Evolutionary conservation across 331 rosid species (phyloP), one percentile per base, ranked within the genome.

Genomic region (Quercus tomentella): DNA sequence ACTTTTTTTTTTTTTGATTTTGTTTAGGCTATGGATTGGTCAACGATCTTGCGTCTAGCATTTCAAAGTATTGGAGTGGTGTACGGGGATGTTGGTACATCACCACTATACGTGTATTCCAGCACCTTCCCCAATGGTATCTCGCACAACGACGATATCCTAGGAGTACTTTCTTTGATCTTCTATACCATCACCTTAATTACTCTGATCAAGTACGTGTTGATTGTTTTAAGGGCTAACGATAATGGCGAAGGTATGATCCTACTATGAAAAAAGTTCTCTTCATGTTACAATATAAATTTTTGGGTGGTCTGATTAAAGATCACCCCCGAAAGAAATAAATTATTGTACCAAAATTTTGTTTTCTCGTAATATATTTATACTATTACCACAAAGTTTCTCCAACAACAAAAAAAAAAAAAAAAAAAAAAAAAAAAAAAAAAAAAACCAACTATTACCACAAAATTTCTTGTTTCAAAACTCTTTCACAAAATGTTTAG

Each of bases 41-140:
- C 88, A 8, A 73, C 84, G 58, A 83, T 88, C 22, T 3, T 91
- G 77, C 90, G 57, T 4, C 80, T 93, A 12, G 94, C 97, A 26
- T 93, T 93, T 58, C 97, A 93, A 28, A 93, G 94, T 72, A 56
- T 93, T 1, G 97, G 97, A 51, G 77, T 93, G 35, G 94, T 93
- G 63, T 93, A 91, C 12, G 97, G 97, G 45, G 97, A 93, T 75
- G 84, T 91, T 15, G 97, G 97, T 28, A 91, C 96, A 15, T 93
- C 97, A 5, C 97, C 97, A 2, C 76, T 92, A 25, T 92, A 92
- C 15, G 97, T 92, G 51, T 91, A 12, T 45, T 14, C 87, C 0
- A 81, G 96, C 51, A 85, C 87, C 6, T 90, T 93, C 70, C 0
- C 88, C 0, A 43, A 61, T 1, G 89, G 86, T 2, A 84, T 91